These are phyloP conservation scores for Pseudopithomyces maydicus DNA, from an alignment of 2,329 filamentous ascomycete genomes.

Conservation along the genomic window DNA sequence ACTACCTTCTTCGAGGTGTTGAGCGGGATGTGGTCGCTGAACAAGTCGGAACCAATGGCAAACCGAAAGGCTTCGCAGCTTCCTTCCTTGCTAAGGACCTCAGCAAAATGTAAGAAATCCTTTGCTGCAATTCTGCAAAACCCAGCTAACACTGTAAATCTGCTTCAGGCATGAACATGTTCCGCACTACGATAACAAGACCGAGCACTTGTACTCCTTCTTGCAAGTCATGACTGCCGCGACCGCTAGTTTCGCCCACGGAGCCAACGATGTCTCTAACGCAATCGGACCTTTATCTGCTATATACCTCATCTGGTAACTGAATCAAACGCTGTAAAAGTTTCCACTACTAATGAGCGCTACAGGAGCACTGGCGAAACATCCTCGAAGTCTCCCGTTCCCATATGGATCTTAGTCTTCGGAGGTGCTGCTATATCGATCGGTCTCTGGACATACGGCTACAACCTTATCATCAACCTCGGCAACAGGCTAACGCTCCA, in stretches of 20 bases:
- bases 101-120: constrained; percentile 57
- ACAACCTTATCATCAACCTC: constrained; percentile 89
- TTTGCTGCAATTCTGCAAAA: too few relatives aligned
- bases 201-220: constrained; percentile 52
- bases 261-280: constrained; percentile 68
- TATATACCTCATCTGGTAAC: constrained; percentile 53
- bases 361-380: constrained; percentile 56
- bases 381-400: constrained; percentile 65
- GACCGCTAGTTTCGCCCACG: constrained; percentile 60
- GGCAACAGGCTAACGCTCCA: constrained; percentile 81
- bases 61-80: constrained; percentile 45
- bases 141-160: too few relatives aligned
- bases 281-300: constrained; percentile 45
- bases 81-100: constrained; percentile 55
- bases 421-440: constrained; percentile 65
- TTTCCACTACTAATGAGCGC: too few relatives aligned
- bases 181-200: constrained; percentile 44
- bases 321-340: too few relatives aligned
- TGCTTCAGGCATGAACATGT: constrained; percentile 20
- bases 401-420: constrained; percentile 77
- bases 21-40: constrained; percentile 55
- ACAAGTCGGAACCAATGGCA: constrained; percentile 28
- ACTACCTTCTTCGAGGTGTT: constrained; percentile 55
- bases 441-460: constrained; percentile 75
- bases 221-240: constrained; percentile 57